Percentiles rank a stretch among this genome's conserved stretches.
These are phyloP conservation scores for Talaromyces sp. DNA, from an alignment of 2,329 filamentous ascomycete genomes.

Conservation along the genomic window DNA sequence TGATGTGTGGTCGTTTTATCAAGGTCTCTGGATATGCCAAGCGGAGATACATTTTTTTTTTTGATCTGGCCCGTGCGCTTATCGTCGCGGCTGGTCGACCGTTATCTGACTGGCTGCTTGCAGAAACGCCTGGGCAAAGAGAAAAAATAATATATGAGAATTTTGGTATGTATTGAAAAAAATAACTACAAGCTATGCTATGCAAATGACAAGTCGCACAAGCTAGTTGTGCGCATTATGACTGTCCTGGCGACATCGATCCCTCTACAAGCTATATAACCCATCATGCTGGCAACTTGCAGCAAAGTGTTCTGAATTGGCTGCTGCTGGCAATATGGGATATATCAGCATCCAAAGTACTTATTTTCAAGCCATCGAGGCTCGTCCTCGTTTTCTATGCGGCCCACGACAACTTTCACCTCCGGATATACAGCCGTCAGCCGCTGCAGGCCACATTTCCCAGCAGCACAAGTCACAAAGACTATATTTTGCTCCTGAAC, in stretches of 20 bases:
- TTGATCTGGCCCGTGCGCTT: slow-evolving; percentile 22
- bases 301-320: neutral
- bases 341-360: slow-evolving; percentile 74
- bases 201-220: neutral
- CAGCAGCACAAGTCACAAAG: slow-evolving; percentile 87
- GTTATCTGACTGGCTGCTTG: neutral
- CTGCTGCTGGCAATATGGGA: neutral
- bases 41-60: slow-evolving; percentile 11
- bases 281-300: neutral
- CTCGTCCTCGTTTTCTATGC: slow-evolving; percentile 74
- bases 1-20: neutral
- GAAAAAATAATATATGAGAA: neutral
- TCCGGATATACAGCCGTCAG: slow-evolving; percentile 84
- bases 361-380: slow-evolving; percentile 83
- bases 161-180: neutral
- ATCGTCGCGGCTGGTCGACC: slow-evolving; percentile 3
- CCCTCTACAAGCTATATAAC: neutral
- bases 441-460: slow-evolving; percentile 74
- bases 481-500: slow-evolving; percentile 80
- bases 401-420: slow-evolving; percentile 79
- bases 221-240: neutral
- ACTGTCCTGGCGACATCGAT: neutral
- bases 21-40: neutral
- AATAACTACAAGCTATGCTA: neutral
- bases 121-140: neutral